These are phyloP conservation scores for Saccharomyces mikatae DNA, from an alignment of 805 yeast genomes.

Conservation along the genomic window DNA sequence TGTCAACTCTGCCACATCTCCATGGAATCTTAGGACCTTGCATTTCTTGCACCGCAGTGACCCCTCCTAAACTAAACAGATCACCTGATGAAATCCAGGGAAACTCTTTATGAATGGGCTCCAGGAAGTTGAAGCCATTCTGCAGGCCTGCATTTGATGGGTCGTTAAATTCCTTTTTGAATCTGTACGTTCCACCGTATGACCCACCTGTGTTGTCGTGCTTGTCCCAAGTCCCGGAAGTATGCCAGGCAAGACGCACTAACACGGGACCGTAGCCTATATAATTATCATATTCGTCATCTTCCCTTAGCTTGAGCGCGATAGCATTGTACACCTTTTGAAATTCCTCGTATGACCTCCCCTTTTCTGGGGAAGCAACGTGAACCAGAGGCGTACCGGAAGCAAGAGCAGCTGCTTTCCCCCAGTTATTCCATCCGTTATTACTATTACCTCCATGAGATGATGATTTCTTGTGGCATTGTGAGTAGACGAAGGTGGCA, in stretches of 20 bases:
- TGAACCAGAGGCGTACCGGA: conserved; percentile 33
- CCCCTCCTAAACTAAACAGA: conserved; percentile 72
- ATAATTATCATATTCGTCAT: conserved; percentile 53
- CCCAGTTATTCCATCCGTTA: conserved; percentile 13
- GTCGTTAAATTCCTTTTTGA: conserved; percentile 42
- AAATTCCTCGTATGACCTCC: conserved; percentile 39
- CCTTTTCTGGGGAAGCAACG: conserved; percentile 29
- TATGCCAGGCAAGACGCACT: conserved; percentile 80
- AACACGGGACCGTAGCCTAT: conserved; percentile 70
- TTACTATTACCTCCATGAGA: background rate
- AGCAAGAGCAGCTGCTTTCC: conserved; percentile 29
- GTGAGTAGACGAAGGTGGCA: conserved; percentile 1
- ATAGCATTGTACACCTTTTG: conserved; percentile 65
- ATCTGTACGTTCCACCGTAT: conserved; percentile 62
- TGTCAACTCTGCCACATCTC: conserved; percentile 75
- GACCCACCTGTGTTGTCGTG: conserved; percentile 55
- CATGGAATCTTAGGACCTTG: conserved; percentile 74
- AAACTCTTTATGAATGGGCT: conserved; percentile 45
- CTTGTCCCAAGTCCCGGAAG: conserved; percentile 71
- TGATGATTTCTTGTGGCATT: background rate
- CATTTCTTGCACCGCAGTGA: conserved; percentile 66
- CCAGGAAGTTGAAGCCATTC: conserved; percentile 47
- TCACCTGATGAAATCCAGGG: conserved; percentile 76
- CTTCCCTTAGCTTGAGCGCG: conserved; percentile 51
- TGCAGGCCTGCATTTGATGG: conserved; percentile 58